Conservation (phyloP, 441 rosid genomes). For the Biscutella auriculata region DNA sequence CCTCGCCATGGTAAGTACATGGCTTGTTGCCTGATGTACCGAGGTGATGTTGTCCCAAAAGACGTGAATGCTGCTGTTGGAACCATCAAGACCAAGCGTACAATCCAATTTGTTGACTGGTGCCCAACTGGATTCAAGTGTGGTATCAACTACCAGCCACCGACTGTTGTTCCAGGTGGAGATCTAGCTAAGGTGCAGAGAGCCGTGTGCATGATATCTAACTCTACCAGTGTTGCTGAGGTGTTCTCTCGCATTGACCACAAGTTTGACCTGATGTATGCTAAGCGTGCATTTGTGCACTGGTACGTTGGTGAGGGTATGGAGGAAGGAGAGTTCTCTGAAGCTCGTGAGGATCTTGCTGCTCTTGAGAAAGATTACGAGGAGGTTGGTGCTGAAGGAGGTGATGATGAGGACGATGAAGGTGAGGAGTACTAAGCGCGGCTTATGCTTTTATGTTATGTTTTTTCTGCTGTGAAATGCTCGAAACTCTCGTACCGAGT, state of each 20-base stretch:
- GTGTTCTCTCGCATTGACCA: conserved; percentile 76
- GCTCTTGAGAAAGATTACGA: conserved; percentile 83
- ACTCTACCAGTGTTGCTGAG: conserved; percentile 81
- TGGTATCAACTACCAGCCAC: conserved; percentile 84
- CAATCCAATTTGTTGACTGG: conserved; percentile 86
- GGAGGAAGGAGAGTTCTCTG: conserved; percentile 91
- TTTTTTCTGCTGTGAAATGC: background rate
- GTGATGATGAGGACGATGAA: conserved; percentile 27
- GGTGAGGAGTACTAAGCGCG: conserved; percentile 25
- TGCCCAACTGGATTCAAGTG: conserved; percentile 93
- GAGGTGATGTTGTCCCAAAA: conserved; percentile 86
- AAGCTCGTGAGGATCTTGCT: conserved; percentile 85
- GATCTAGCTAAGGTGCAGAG: conserved; percentile 88
- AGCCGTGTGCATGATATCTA: conserved; percentile 84
- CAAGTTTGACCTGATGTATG: conserved; percentile 80
- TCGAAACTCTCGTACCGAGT: background rate
- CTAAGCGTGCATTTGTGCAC: conserved; percentile 78
- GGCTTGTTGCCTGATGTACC: conserved; percentile 90
- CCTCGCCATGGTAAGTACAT: conserved; percentile 90
- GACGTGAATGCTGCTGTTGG: conserved; percentile 90
- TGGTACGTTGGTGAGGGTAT: conserved; percentile 95
- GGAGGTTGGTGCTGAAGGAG: conserved; percentile 41
- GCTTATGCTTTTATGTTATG: background rate
- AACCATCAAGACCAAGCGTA: conserved; percentile 82
- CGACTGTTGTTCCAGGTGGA: conserved; percentile 90